These are phyloP conservation scores for Stemphylium vesicarium DNA, from an alignment of 2,329 filamentous ascomycete species.

Conservation along the genomic window DNA sequence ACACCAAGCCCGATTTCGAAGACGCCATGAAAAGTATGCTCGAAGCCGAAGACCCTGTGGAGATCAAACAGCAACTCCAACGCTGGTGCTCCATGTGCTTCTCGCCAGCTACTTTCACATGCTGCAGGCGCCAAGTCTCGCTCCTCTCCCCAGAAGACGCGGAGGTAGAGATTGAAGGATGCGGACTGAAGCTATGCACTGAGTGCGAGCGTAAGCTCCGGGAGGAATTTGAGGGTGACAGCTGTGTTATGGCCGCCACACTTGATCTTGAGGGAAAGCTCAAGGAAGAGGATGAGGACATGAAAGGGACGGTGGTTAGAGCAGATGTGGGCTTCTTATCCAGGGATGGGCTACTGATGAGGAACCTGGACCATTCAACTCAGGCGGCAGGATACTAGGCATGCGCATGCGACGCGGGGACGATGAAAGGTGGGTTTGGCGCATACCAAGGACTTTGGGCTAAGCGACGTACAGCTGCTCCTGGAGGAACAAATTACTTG, in stretches of 20 bases:
- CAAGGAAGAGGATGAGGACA: constrained; percentile 3
- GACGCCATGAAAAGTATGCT: constrained; percentile 18
- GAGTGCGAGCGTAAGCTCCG: constrained; percentile 22
- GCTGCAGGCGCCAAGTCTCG: constrained; percentile 11
- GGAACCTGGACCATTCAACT: constrained; percentile 4
- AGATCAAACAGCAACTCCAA: constrained; percentile 22
- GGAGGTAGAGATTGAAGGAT: constrained; percentile 26
- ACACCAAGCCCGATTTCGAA: constrained; percentile 9
- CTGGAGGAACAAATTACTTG: too few species aligned
- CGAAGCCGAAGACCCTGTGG: constrained; percentile 5
- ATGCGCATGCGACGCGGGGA: background rate
- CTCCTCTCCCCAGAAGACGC: background rate
- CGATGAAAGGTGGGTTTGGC: background rate
- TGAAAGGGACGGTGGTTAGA: constrained; percentile 11
- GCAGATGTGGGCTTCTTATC: constrained; percentile 40
- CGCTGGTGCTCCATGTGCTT: constrained; percentile 44
- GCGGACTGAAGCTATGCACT: constrained; percentile 35
- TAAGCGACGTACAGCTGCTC: too few species aligned
- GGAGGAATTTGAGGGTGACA: constrained; percentile 15
- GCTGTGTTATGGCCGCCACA: constrained; percentile 16
- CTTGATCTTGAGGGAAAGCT: constrained; percentile 30
- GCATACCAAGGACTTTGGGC: background rate
- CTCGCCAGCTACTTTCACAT: constrained; percentile 26
- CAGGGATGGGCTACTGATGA: constrained; percentile 29
- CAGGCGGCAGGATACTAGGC: background rate